Evolutionary conservation across 129 eudicot species (phyloP), one percentile per base, ranked within the genome.

Genomic region (Erigeron canadensis): DNA sequence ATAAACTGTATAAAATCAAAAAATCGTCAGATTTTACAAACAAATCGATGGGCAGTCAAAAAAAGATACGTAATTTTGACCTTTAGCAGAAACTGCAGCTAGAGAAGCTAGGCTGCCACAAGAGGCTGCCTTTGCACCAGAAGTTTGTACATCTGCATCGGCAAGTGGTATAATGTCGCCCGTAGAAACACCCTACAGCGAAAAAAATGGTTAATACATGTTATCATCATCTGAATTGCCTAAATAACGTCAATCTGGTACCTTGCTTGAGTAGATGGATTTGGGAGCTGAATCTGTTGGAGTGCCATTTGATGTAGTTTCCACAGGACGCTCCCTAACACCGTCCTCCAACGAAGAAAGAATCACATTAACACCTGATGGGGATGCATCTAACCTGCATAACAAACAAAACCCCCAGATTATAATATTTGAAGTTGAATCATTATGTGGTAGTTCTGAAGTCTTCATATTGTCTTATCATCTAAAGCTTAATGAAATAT

Each of bases 81-180:
- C 96, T 89, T 87, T 89, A 63, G 70, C 67, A 41, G 98, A 93
- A 50, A 75, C 85, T 18, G 83, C 79, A 8, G 96, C 86, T 44
- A 93, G 78, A 74, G 95, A 80, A 54, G 98, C 92, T 59, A 93
- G 82, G 68, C 79, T 84, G 15, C 90, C 91, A 74, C 98, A 93
- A 76, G 98, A 81, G 75, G 96, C 88, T 50, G 98, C 91, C 82
- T 93, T 93, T 81, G 98, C 88, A 55, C 98, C 98, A 38, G 91
- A 89, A 73, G 74, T 84, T 77, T 80, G 77, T 72, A 87, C 45
- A 77, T 80, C 81, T 60, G 95, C 92, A 60, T 89, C 92, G 18
- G 84, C 84, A 67, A 93, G 89, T 45, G 58, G 80, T 67, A 89
- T 78, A 51, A 87, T 66, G 75, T 70, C 88, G 65, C 81, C 83